Base-by-base conservation (phyloP, 202 grass and related monocot genomes). In the Thinopyrum obtusiflorum region DNA sequence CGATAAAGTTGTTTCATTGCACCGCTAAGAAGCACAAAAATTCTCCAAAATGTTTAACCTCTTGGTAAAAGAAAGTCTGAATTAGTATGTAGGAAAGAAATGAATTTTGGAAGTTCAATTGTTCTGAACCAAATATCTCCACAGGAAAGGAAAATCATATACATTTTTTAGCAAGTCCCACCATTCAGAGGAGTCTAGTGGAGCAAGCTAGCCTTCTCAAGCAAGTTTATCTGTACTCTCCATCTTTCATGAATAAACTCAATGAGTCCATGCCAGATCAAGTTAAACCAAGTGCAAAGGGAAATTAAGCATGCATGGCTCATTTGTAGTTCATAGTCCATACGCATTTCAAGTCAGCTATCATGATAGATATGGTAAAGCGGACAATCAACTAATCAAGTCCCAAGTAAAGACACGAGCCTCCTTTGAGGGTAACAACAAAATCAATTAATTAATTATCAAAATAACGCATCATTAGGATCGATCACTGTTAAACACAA, bases 401-500 rank as follows among this genome's bases (percentile, higher is more conserved):
- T 36, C 18, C 9, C 26, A 51, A 84, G 49, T 25, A 28, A 67
- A 51, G 15, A 40, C 73, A 57, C 39, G 61, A 51, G 68, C 37
- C 35, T 69, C 63, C 31, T 47, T 79, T 71, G 63, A 60, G 17
- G 47, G 84, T 67, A 14, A 40, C 3, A 53, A 67, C 36, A 79
- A 86, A 62, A 64, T 61, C 21, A 64, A 66, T 77, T 5, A 61
- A 20, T 25, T n/a, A 61, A 73, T 83, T 7, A 79, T 80, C 74
- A 79, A 26, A 79, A 21, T 55, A 65, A 60, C 40, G 18, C 37
- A 64, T 1, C 28, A 84, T 90, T 76, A 76, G 61, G 44, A 61
- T 61, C 76, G 40, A 57, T 63, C 77, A 64, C 60, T 69, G 61
- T 87, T 83, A 68, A 76, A 82, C n/a, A 73, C 85, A 91, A 87